phyloP scores from a whole-genome alignment of 2,329 filamentous ascomycete genomes.

The Ploettnerulaceae sp. region DNA sequence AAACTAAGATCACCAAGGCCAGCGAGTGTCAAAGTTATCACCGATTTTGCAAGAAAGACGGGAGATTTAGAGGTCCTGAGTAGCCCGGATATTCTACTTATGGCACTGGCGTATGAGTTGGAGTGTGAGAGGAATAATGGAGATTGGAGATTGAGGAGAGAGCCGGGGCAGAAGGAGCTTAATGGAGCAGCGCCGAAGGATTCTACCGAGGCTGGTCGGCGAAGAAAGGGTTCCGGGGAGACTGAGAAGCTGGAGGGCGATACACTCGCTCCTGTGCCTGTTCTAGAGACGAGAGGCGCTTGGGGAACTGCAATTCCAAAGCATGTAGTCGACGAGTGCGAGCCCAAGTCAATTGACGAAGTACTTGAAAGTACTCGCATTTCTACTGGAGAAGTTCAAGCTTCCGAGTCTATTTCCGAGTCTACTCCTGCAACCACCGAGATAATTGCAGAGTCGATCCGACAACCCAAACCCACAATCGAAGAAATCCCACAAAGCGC shows the following conservation, averaged over 20 bases:
- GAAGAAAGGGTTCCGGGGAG: constrained; percentile 8
- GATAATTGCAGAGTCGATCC: background rate
- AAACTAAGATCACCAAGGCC: constrained; percentile 69
- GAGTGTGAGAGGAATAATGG: constrained; percentile 88
- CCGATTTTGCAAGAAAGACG: constrained; percentile 81
- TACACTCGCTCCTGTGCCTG: constrained; percentile 2
- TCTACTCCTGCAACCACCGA: background rate
- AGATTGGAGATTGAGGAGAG: constrained; percentile 75
- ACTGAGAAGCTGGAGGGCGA: constrained; percentile 6
- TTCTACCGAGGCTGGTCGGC: background rate
- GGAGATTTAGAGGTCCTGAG: constrained; percentile 87
- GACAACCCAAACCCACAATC: background rate
- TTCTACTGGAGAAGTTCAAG: background rate
- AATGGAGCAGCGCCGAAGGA: constrained; percentile 56
- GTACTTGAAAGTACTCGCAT: constrained; percentile 13
- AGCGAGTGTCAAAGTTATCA: constrained; percentile 73
- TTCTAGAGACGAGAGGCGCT: constrained; percentile 24
- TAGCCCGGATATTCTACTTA: constrained; percentile 79
- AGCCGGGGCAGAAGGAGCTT: constrained; percentile 71
- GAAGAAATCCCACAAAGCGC: background rate
- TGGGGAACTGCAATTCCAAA: constrained; percentile 26
- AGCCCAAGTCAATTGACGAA: constrained; percentile 5
- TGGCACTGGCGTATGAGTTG: constrained; percentile 90
- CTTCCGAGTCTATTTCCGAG: background rate
- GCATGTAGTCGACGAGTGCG: background rate